Conservation (phyloP, 345 rosid species). For the Luvunga scandens region DNA sequence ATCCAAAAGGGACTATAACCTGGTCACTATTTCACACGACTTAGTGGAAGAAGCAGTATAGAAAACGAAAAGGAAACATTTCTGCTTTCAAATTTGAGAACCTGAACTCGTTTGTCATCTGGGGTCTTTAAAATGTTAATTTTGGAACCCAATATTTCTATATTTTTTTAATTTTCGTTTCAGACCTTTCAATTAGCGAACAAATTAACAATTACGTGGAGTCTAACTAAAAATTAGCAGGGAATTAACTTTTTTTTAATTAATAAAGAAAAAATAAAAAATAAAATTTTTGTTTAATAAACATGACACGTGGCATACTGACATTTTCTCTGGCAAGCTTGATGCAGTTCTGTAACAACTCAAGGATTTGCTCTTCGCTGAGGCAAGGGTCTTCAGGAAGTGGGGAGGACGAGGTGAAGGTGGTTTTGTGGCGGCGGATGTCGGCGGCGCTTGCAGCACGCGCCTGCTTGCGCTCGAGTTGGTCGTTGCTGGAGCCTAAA, state of each 20-base stretch:
- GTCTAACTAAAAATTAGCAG: no score
- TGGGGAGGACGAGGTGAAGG: not conserved
- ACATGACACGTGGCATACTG: not conserved
- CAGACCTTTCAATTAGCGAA: not conserved
- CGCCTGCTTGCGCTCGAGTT: slow-evolving; percentile 34
- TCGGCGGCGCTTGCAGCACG: slow-evolving; percentile 33
- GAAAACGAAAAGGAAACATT: not conserved
- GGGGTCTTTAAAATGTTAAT: not conserved
- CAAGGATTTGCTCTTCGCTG: not conserved
- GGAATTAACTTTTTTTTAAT: no score
- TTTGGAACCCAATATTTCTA: not conserved
- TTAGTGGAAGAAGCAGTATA: not conserved
- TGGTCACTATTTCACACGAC: not conserved
- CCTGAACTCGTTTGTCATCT: not conserved
- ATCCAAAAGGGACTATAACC: not conserved
- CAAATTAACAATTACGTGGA: not conserved
- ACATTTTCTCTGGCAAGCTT: slow-evolving; percentile 33
- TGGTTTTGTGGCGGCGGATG: slow-evolving; percentile 21
- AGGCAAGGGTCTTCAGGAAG: slow-evolving; percentile 28
- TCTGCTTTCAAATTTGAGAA: not conserved
- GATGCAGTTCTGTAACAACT: not conserved
- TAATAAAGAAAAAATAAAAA: no score
- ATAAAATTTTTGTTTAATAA: not conserved
- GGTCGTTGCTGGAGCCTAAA: slow-evolving; percentile 32
- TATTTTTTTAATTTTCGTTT: not conserved